Evolutionary conservation across 1,284 basidiomycete species (phyloP), one percentile per base, ranked within the genome.

Genomic region (Malassezia pachydermatis): DNA sequence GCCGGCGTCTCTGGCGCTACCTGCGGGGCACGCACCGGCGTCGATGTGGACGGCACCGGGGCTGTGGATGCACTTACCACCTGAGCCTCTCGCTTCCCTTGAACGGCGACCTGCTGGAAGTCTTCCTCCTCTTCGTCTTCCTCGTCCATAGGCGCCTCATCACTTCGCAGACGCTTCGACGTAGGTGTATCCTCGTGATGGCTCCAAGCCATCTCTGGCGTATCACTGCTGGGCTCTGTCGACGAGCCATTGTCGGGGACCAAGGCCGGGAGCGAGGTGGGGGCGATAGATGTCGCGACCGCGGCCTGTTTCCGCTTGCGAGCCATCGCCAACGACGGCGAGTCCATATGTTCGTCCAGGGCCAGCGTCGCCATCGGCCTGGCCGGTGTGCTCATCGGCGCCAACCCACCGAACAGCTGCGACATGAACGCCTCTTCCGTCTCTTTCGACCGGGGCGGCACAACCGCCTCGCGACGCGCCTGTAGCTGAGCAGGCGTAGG

Each of bases 381-480:
- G 42, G n/a, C 43, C 46, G 33, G 54, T 41, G 37, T 52, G 41
- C 25, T 59, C 56, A 27, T 61, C 57, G 25, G 37, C 14, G 19
- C 40, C 14, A 71, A 59, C 19, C 61, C 63, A 39, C 60, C 65
- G 48, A 71, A 58, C 32, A 71, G 52, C 20, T 51, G 44, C 20
- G 58, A 56, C 68, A 71, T 71, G 43, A 71, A 71, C 54, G 67
- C 67, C 23, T 63, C 65, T 32, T 71, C 68, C 39, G 67, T 59
- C 48, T 65, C 65, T 16, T 58, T 54, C 27, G n/a, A 61, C 60
- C 9, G 62, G 43, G 38, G 59, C 58, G 14, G 55, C 57, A 28
- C 62, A 41, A 30, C 47, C 47, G 28, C 39, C 48, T 20, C 24
- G 32, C 39, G 20, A 27, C 25, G 42, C 23, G 35, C 25, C 16